Conservation (phyloP, 257 asterid genomes). For the Solanum dulcamara region DNA sequence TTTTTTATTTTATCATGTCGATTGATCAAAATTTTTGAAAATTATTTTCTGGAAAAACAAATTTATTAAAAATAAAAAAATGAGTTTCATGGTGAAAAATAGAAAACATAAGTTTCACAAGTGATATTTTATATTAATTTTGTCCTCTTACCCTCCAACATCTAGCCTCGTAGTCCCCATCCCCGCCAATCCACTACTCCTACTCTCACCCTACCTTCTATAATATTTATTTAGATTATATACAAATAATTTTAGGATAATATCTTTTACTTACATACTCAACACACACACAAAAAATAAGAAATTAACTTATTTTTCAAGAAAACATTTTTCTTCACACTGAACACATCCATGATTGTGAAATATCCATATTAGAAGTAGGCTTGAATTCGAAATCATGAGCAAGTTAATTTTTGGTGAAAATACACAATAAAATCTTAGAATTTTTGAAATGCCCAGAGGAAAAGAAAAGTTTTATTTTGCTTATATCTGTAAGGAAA, state of each 20-base stretch:
- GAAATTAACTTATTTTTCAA: too few species aligned
- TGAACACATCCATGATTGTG: too few species aligned
- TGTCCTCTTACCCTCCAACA: not conserved
- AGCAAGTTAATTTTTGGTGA: not conserved
- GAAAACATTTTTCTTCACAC: too few species aligned
- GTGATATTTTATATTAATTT: not conserved
- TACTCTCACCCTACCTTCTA: not conserved
- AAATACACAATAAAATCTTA: not conserved
- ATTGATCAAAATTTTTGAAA: not conserved
- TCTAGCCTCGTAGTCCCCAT: not conserved
- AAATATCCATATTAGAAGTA: not conserved
- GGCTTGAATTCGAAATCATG: not conserved
- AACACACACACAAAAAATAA: not conserved
- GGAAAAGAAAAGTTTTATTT: not conserved
- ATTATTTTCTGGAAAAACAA: too few species aligned
- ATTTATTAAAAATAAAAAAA: too few species aligned
- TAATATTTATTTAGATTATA: too few species aligned
- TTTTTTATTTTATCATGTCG: too few species aligned
- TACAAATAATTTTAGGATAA: not conserved
- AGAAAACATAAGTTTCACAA: not conserved
- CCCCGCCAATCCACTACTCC: not conserved
- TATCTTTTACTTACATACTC: not conserved
- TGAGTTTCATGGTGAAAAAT: not conserved
- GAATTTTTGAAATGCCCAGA: not conserved
- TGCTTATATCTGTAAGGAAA: not conserved